Percentiles rank a stretch among this genome's conserved stretches.
Conservation (phyloP, 768 basidiomycete species). For the Hericium rajendrae region DNA sequence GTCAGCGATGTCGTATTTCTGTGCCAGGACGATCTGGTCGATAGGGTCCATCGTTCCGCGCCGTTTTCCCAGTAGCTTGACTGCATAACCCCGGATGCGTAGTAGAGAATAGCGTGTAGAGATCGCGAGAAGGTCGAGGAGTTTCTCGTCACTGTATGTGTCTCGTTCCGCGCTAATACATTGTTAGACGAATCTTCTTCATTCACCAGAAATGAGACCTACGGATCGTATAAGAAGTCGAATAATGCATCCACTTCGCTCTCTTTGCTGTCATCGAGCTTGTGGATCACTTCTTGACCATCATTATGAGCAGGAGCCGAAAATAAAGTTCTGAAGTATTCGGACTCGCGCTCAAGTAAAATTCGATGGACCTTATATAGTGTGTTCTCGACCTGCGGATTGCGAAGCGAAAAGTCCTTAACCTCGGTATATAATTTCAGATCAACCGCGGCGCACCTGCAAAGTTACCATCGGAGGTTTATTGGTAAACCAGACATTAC, state of each 20-base stretch:
- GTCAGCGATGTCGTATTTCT: conserved; percentile 11
- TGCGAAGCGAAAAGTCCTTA: neutral
- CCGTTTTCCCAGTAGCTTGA: conserved; percentile 4
- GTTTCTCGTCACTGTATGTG: neutral
- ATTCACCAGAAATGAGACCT: neutral
- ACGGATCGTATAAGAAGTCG: conserved; percentile 15
- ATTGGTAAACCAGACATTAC: neutral
- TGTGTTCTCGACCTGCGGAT: conserved; percentile 8
- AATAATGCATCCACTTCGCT: conserved; percentile 11
- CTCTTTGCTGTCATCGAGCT: conserved; percentile 3
- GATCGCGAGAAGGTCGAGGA: conserved; percentile 7
- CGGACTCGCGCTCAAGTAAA: conserved; percentile 13
- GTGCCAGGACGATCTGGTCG: conserved; percentile 12
- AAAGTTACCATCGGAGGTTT: neutral
- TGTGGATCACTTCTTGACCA: conserved; percentile 7
- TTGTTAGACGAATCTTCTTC: neutral
- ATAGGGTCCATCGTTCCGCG: conserved; percentile 7
- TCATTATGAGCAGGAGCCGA: neutral
- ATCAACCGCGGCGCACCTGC: neutral
- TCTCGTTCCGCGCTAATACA: neutral
- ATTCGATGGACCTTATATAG: conserved; percentile 15
- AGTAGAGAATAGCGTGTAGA: conserved; percentile 9
- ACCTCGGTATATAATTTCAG: no score
- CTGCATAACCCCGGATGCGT: conserved; percentile 4
- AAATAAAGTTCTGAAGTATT: conserved; percentile 13